Evolutionary conservation across 257 asterid species (phyloP), one percentile per base, ranked within the genome.

Genomic region (Eustoma russellianum): DNA sequence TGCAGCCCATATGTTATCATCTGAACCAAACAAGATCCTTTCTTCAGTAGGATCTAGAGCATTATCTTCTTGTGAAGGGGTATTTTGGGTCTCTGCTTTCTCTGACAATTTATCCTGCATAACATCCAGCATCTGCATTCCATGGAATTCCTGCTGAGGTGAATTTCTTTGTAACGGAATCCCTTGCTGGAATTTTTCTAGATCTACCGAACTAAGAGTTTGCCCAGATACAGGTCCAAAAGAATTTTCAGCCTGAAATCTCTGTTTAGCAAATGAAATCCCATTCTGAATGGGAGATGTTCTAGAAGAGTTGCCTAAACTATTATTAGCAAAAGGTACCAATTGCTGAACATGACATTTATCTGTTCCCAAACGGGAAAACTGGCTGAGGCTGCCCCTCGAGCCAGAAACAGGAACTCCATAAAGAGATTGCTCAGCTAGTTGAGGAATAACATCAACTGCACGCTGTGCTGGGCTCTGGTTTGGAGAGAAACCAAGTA

Each of bases 1-100:
- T 67, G 85, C 82, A 73, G 81, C 70, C 93, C 91, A 84, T 68
- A 84, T 70, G 59, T 67, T 91, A 68, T 82, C 94, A 65, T 83
- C 92, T 4, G 98, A 82, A 71, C 98, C 96, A 70, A 70, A 91
- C 74, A 91, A 75, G 53, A 91, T 83, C 77, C 76, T 79, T 79
- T 87, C 89, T 78, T 91, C 98, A 19, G 93, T 66, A 24, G 98
- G 95, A 69, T 90, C 96, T 54, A 90, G 83, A 45, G 79, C 70
- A 63, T 64, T 88, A 53, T 82, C 88, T 68, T 73, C 64, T 56
- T 52, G 77, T 46, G 85, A 61, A 38, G 81, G 57, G 19, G 70
- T 18, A 51, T 62, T 65, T 70, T 72, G 73, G 45, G 66, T 52
- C 9, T 59, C 60, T 47, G 74, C 57, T 66, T 60, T 76, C 53